Conservation (phyloP, 441 rosid species). For the Jatropha podagrica region DNA sequence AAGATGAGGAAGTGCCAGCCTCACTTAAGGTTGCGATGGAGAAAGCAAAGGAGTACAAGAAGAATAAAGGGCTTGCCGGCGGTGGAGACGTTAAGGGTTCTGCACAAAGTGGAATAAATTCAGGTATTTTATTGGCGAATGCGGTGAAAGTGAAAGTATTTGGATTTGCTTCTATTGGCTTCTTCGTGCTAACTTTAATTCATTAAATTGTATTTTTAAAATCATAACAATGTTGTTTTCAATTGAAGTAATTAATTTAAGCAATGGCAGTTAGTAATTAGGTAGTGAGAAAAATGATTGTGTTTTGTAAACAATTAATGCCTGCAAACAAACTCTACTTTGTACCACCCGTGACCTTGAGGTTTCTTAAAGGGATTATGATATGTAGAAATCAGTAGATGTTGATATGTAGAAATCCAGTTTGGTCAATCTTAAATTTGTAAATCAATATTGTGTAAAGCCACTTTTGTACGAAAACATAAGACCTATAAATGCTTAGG, state of each 20-base stretch:
- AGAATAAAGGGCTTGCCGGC: conserved; percentile 26
- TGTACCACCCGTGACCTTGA: background rate
- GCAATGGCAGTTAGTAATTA: background rate
- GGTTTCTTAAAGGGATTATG: background rate
- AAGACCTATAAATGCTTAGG: background rate
- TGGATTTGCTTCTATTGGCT: background rate
- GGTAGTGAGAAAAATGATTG: background rate
- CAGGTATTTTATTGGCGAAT: conserved; percentile 26
- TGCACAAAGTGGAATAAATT: conserved; percentile 24
- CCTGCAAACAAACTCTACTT: background rate
- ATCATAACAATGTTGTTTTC: background rate
- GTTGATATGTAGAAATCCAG: background rate
- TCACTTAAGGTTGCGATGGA: conserved; percentile 43
- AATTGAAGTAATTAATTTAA: background rate
- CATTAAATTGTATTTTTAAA: background rate
- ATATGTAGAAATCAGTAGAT: background rate
- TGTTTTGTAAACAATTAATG: background rate
- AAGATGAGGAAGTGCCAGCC: conserved; percentile 29
- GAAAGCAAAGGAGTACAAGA: conserved; percentile 43
- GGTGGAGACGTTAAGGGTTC: conserved; percentile 19
- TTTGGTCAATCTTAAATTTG: background rate
- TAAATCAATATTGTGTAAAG: background rate
- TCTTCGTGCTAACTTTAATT: conserved; percentile 4
- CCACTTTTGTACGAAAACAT: background rate
- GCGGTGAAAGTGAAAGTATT: background rate